These are phyloP conservation scores for Podospora sp. DNA, from an alignment of 495 filamentous ascomycete genomes.

Conservation along the genomic window DNA sequence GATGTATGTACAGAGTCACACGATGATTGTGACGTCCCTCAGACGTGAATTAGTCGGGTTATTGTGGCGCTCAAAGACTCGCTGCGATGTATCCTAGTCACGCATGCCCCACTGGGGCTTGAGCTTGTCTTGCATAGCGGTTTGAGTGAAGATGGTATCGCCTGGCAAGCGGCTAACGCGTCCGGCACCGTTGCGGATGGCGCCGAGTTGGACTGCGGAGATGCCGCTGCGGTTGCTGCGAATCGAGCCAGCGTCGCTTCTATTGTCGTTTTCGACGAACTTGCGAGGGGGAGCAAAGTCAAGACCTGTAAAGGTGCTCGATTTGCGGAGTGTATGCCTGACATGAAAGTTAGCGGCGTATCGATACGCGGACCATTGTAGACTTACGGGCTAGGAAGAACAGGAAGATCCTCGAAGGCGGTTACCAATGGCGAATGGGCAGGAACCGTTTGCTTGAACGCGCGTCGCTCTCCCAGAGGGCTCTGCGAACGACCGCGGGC, in stretches of 20 bases:
- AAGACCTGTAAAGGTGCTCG: conserved; percentile 81
- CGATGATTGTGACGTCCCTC: conserved; percentile 1
- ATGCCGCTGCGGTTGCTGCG: conserved; percentile 82
- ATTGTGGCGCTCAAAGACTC: not conserved
- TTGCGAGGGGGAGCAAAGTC: conserved; percentile 95
- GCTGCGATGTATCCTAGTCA: conserved; percentile 28
- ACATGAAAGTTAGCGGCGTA: not conserved
- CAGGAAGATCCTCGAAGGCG: conserved; percentile 82
- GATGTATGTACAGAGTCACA: conserved; percentile 18
- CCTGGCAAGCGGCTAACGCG: conserved; percentile 83
- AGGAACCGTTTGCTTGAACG: conserved; percentile 70
- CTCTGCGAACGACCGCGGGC: conserved; percentile 77
- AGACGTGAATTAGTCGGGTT: conserved; percentile 8
- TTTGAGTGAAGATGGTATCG: conserved; percentile 78
- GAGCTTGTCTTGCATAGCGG: conserved; percentile 68
- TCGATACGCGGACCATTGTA: conserved; percentile 3
- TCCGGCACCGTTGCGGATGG: conserved; percentile 86
- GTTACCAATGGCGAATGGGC: conserved; percentile 77
- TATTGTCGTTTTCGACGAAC: conserved; percentile 70
- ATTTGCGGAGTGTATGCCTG: conserved; percentile 85
- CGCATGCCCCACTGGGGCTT: conserved; percentile 79
- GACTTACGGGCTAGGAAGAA: conserved; percentile 90
- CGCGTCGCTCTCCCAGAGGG: conserved; percentile 71
- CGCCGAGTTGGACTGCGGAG: conserved; percentile 67
- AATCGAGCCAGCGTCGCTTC: conserved; percentile 87